Conservation (phyloP, 2,329 filamentous ascomycete species). For the Stachybotrys chartarum region DNA sequence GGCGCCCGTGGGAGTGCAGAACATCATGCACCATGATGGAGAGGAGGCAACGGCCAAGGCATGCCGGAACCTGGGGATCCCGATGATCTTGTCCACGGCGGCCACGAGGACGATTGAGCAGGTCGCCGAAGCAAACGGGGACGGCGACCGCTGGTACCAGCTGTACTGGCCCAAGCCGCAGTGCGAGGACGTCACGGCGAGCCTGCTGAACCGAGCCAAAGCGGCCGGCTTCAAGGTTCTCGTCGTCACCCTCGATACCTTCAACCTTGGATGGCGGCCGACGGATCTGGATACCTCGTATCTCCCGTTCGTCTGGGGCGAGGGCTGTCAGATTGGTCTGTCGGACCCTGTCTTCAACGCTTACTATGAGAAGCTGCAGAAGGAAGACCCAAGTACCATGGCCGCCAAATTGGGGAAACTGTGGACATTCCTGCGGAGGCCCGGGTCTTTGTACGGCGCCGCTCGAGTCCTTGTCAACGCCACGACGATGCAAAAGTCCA, state of each 20-base stretch:
- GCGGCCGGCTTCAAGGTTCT: conserved; percentile 55
- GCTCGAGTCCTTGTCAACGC: conserved; percentile 5
- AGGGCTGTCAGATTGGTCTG: conserved; percentile 57
- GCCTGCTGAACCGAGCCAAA: conserved; percentile 55
- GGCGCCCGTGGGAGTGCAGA: conserved; percentile 64
- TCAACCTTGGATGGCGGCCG: conserved; percentile 61
- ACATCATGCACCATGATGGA: conserved; percentile 57
- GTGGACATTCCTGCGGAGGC: conserved; percentile 10
- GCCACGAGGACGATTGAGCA: conserved; percentile 58
- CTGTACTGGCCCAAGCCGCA: conserved; percentile 59
- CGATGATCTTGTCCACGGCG: conserved; percentile 62
- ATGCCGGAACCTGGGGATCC: conserved; percentile 52
- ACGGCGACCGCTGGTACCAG: conserved; percentile 62
- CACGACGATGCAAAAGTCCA: conserved; percentile 9
- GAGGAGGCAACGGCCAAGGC: conserved; percentile 59
- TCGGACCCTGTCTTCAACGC: conserved; percentile 55
- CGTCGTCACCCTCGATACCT: conserved; percentile 68
- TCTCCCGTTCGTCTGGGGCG: conserved; percentile 50
- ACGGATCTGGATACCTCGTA: conserved; percentile 58
- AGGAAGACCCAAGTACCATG: conserved; percentile 7
- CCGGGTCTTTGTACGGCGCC: conserved; percentile 13
- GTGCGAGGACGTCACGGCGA: conserved; percentile 57
- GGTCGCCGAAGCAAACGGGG: conserved; percentile 49
- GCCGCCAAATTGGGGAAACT: conserved; percentile 10
- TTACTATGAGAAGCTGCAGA: conserved; percentile 10